Conservation (phyloP, 441 rosid genomes). For the Euphorbia celastroides region DNA sequence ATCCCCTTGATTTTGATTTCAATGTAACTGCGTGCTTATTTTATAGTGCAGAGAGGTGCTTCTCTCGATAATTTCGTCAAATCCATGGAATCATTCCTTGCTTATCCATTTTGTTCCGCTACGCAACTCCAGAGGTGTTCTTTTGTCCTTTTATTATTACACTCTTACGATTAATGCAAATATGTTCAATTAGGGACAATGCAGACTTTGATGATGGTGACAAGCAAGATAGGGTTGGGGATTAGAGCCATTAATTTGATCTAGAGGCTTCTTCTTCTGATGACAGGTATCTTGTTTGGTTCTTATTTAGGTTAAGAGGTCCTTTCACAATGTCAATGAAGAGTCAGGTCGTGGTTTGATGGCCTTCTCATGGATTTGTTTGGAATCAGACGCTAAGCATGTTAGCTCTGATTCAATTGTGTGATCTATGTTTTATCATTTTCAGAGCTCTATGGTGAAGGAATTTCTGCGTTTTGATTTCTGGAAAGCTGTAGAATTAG, state of each 20-base stretch:
- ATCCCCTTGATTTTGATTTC: background rate
- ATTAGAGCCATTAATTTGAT: constrained; percentile 36
- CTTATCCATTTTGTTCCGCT: constrained; percentile 42
- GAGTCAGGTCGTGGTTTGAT: constrained; percentile 43
- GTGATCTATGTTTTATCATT: constrained; percentile 63
- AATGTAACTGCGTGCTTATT: too few relatives aligned
- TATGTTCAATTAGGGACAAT: background rate
- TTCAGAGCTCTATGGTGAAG: constrained; percentile 64
- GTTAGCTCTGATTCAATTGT: constrained; percentile 26
- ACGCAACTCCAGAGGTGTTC: constrained; percentile 45
- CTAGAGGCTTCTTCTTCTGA: constrained; percentile 21
- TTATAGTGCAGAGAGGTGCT: background rate
- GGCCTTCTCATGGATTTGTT: constrained; percentile 36
- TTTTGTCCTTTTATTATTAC: background rate
- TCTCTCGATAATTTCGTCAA: background rate
- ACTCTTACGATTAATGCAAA: background rate
- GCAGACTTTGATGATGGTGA: constrained; percentile 52
- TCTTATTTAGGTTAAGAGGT: constrained; percentile 38
- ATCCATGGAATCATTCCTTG: constrained; percentile 11
- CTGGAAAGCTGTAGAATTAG: too few relatives aligned
- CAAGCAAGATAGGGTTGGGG: constrained; percentile 27
- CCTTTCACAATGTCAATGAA: constrained; percentile 33
- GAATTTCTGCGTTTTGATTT: too few relatives aligned
- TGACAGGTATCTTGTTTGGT: constrained; percentile 33
- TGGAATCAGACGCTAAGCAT: constrained; percentile 39